These are phyloP conservation scores for Jatropha curcas DNA, from an alignment of 345 rosid species.

Conservation along the genomic window DNA sequence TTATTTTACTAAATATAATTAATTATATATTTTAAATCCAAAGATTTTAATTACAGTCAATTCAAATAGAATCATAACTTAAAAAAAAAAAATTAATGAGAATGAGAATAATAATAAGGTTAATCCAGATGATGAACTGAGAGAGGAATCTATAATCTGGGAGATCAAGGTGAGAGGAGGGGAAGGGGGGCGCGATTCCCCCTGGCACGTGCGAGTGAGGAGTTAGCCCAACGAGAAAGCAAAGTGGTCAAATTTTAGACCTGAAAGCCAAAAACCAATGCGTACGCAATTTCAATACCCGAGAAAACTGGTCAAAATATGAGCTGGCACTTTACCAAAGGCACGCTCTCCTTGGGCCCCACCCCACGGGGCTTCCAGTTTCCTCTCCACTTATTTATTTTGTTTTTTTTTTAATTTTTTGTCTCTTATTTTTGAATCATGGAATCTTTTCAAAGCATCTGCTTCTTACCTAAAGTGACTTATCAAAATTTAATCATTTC, in stretches of 20 bases:
- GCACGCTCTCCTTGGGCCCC: slow-evolving; percentile 7
- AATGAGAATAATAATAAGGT: too few species aligned
- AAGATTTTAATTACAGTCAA: too few species aligned
- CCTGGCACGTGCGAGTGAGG: neutral
- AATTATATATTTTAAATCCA: too few species aligned
- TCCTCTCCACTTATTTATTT: neutral
- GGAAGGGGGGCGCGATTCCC: neutral
- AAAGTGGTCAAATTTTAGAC: neutral
- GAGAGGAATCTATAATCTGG: too few species aligned
- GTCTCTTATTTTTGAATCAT: slow-evolving; percentile 2
- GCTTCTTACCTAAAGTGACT: neutral
- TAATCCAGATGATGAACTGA: too few species aligned
- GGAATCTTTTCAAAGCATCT: slow-evolving; percentile 10
- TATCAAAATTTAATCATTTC: neutral
- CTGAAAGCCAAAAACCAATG: slow-evolving; percentile 10
- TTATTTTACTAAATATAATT: too few species aligned
- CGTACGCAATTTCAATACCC: slow-evolving; percentile 10
- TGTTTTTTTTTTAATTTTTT: neutral
- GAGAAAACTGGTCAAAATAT: slow-evolving; percentile 13
- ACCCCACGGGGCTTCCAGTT: slow-evolving; percentile 18
- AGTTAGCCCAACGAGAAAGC: neutral
- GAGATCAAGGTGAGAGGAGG: neutral
- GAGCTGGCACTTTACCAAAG: slow-evolving; percentile 17
- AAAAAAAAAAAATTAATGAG: too few species aligned
- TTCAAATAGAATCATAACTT: too few species aligned